Conservation (phyloP, 78 protist genomes). For the Blattamonas nauphoetae region DNA sequence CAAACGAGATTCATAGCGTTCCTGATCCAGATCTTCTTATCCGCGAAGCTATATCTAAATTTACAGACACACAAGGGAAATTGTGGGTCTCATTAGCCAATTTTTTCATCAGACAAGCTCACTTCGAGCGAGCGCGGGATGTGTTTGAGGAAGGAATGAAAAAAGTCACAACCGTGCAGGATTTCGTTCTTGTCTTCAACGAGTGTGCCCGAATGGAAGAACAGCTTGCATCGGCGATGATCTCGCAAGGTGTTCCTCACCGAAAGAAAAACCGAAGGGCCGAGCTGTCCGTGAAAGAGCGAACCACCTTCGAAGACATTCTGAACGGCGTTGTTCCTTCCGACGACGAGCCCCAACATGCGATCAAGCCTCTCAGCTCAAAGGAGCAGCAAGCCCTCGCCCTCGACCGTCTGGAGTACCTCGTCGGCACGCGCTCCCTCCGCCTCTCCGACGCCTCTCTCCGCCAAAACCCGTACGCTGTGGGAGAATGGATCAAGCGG, state of each 20-base stretch:
- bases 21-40: constrained; percentile 19
- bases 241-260: too few relatives aligned
- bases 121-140: constrained; percentile 84
- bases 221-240: too few relatives aligned
- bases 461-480: constrained; percentile 88
- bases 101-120: constrained; percentile 69
- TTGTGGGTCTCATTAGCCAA: constrained; percentile 88
- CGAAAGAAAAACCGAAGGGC: too few relatives aligned
- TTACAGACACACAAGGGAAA: constrained; percentile 72
- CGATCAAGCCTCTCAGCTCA: background rate
- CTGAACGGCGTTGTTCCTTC: too few relatives aligned
- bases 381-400: constrained; percentile 16
- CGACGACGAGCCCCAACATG: too few relatives aligned
- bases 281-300: too few relatives aligned
- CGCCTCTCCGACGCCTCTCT: constrained; percentile 43
- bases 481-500: constrained; percentile 88
- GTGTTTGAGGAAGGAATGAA: constrained; percentile 83
- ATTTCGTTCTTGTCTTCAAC: constrained; percentile 84
- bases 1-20: constrained; percentile 28
- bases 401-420: constrained; percentile 23
- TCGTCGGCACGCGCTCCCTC: constrained; percentile 58
- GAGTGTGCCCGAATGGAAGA: constrained; percentile 78
- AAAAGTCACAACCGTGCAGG: constrained; percentile 71
- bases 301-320: too few relatives aligned
- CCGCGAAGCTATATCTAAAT: constrained; percentile 52